Conservation (phyloP, 768 basidiomycete species). For the Psilocybe cyanescens region DNA sequence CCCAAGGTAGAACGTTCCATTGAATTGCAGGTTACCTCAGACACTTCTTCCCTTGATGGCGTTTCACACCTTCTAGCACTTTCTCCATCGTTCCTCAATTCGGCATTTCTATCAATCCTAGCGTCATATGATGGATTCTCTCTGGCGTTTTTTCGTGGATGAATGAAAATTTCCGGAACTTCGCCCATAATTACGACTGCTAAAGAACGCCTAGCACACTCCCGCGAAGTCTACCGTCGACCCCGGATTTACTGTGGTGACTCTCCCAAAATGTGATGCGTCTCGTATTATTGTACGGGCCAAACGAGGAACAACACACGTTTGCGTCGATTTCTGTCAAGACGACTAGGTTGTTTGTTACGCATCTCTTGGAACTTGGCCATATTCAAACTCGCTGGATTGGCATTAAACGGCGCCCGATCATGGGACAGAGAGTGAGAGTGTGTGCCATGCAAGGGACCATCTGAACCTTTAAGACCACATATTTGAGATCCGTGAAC, state of each 20-base stretch:
- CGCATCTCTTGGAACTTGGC: neutral
- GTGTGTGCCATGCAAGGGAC: neutral
- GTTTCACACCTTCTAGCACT: constrained; percentile 1
- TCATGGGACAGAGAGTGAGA: neutral
- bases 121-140: constrained; percentile 24
- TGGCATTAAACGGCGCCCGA: neutral
- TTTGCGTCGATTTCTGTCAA: no score
- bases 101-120: constrained; percentile 18
- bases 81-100: constrained; percentile 6
- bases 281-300: no score
- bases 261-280: no score
- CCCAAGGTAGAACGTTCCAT: neutral
- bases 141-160: neutral
- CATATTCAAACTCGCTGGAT: neutral
- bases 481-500: neutral
- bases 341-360: neutral
- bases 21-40: neutral
- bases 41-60: constrained; percentile 8
- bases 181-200: neutral
- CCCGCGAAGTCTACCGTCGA: neutral
- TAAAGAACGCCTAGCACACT: no score
- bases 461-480: neutral
- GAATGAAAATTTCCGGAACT: neutral
- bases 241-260: neutral
- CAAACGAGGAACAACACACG: neutral